Evolutionary conservation across 176 grass and related monocot genomes (phyloP).

Genomic region (Cymbopogon citratus): DNA sequence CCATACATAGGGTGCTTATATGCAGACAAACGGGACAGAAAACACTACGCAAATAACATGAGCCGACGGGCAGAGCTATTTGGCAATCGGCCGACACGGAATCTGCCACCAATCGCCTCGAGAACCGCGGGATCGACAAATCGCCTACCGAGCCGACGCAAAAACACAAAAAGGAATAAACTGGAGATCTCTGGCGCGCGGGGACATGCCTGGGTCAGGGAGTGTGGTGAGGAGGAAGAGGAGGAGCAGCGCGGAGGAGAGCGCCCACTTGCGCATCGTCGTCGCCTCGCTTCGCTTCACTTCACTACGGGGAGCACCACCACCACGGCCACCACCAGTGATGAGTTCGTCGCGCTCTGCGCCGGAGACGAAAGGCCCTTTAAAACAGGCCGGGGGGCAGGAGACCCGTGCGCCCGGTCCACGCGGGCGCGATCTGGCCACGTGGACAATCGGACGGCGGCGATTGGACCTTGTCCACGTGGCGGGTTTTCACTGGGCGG

Average conservation of each 20-base stretch:
- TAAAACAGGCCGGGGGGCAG: not conserved
- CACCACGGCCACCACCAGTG: too few relatives aligned
- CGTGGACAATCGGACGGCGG: conserved; percentile 39
- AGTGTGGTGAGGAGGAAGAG: conserved; percentile 71
- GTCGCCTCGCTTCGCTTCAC: not conserved
- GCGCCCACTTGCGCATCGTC: conserved; percentile 79
- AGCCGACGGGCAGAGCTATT: fast-evolving
- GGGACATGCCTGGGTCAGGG: conserved; percentile 58
- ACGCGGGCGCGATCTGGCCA: conserved; percentile 34
- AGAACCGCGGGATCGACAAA: not conserved
- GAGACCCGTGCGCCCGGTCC: conserved; percentile 21
- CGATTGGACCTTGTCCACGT: not conserved
- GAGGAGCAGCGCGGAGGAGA: conserved; percentile 72
- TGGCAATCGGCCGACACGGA: not conserved
- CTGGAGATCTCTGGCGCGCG: not conserved
- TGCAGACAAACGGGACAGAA: not conserved
- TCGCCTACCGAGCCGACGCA: too few relatives aligned
- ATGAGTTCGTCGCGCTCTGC: not conserved
- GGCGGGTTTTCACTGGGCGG: conserved; percentile 23
- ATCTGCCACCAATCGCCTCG: not conserved
- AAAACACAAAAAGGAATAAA: not conserved
- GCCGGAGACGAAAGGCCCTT: not conserved
- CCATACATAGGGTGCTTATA: not conserved
- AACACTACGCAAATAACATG: not conserved
- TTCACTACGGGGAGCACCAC: too few relatives aligned